Evolutionary conservation across 345 rosid species (phyloP), one percentile per base, ranked within the genome.

Genomic region (Trapa incisa): DNA sequence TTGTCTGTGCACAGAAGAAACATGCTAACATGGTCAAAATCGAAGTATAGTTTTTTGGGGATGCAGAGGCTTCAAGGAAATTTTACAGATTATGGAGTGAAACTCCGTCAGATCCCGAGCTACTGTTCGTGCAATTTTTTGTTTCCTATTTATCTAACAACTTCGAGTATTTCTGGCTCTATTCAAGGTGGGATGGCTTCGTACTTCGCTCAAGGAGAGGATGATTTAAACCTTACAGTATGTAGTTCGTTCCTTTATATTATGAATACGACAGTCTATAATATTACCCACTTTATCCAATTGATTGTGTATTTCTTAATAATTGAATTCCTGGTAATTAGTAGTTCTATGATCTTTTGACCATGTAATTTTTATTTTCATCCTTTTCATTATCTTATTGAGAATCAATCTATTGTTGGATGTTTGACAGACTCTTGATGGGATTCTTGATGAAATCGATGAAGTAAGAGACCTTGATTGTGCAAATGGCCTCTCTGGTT

Each of bases 181-280:
- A 70, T 50, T 22, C 61, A 54, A 87, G 95, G 91, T 80, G 92
- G 83, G 73, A 75, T 83, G 69, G 76, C 81, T 67, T 75, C 75
- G 69, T 72, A 69, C 65, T 56, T 61, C 70, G 65, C 74, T 72
- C 84, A 13, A 61, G 84, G 76, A 64, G 88, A 80, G 68, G 81
- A 78, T 65, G 89, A 74, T 65, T 69, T 87, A 39, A 86, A 80
- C 75, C 83, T 86, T 61, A 89, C 85, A 64, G 98, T 89, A 86
- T 71, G 92, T 79, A 41, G 4, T 41, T 41, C 2, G 2, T 41
- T 73, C 67, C 43, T 75, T 64, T 33, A 53, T 39, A 7, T 48
- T 64, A 50, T 45, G 52, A 33, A 60, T 37, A 53, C 35, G 52
- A 42, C 11, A 71, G 15, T 50, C 58, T 29, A 32, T 72, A 65